phyloP scores from a whole-genome alignment of 306 rosid genomes.

The Gleditsia sinensis region DNA sequence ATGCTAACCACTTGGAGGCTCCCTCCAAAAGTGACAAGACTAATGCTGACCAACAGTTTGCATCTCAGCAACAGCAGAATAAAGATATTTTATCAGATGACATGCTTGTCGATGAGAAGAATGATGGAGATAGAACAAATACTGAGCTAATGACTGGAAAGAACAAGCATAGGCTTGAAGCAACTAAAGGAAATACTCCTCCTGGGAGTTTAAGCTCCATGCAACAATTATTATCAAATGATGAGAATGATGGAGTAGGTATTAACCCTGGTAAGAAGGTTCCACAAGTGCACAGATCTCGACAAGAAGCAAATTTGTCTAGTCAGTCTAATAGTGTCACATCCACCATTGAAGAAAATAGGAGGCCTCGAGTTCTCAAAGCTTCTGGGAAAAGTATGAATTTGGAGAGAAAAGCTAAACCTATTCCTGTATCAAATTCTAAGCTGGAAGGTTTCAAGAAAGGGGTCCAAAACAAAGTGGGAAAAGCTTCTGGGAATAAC shows the following conservation, averaged over 20 bases:
- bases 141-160: conserved; percentile 22
- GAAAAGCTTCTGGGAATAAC: conserved; percentile 39
- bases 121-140: conserved; percentile 3
- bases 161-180: background rate
- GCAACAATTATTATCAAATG: conserved; percentile 31
- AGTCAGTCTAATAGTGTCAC: conserved; percentile 43
- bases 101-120: conserved; percentile 29
- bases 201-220: conserved; percentile 29
- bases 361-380: conserved; percentile 29
- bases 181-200: conserved; percentile 24
- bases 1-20: conserved; percentile 12
- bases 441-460: conserved; percentile 37
- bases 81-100: conserved; percentile 32
- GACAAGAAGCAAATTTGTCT: conserved; percentile 37
- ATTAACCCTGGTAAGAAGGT: conserved; percentile 43
- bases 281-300: conserved; percentile 35
- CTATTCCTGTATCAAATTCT: conserved; percentile 39
- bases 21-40: background rate
- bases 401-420: conserved; percentile 34
- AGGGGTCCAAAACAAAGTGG: conserved; percentile 34
- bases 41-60: conserved; percentile 25
- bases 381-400: conserved; percentile 40
- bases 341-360: conserved; percentile 37
- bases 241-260: conserved; percentile 20
- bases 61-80: conserved; percentile 27